Percentiles rank a stretch among this genome's conserved stretches.
Evolutionary conservation across 2,329 filamentous ascomycete species (phyloP).

Genomic region (Davidsoniella eucalypti): DNA sequence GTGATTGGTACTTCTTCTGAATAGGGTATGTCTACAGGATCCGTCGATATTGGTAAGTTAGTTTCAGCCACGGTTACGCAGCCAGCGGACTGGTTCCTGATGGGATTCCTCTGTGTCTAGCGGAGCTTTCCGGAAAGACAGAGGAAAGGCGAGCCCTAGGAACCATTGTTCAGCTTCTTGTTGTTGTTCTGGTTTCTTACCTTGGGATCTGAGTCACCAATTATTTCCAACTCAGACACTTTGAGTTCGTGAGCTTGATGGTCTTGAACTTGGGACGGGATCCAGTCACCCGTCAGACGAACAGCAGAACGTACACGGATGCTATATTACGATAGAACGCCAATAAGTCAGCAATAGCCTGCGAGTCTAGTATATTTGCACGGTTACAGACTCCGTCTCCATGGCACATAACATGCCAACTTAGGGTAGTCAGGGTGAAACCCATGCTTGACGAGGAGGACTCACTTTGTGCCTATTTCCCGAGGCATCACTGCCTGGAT

Average conservation of each 20-base stretch:
- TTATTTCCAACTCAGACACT: conserved; percentile 48
- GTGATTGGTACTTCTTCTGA: conserved; percentile 88
- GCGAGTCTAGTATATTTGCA: too few species aligned
- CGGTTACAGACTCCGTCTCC: background rate
- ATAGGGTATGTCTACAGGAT: conserved; percentile 64
- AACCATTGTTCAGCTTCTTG: too few species aligned
- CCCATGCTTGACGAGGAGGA: background rate
- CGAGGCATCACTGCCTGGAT: conserved; percentile 69
- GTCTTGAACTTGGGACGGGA: conserved; percentile 51
- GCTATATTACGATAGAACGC: conserved; percentile 27
- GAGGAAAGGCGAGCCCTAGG: conserved; percentile 4
- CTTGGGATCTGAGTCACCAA: conserved; percentile 65
- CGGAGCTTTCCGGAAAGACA: background rate
- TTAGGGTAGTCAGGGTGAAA: background rate
- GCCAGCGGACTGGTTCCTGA: background rate
- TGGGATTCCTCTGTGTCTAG: too few species aligned
- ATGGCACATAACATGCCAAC: background rate
- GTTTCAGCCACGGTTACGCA: background rate
- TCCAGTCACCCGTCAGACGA: conserved; percentile 62
- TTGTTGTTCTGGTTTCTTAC: conserved; percentile 30
- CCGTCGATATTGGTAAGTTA: background rate
- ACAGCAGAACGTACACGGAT: conserved; percentile 71
- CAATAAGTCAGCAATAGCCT: too few species aligned
- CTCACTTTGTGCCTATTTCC: conserved; percentile 55
- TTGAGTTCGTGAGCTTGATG: conserved; percentile 55